Evolutionary conservation across 2,329 filamentous ascomycete genomes (phyloP).

Genomic region (Fusarium hainanense): DNA sequence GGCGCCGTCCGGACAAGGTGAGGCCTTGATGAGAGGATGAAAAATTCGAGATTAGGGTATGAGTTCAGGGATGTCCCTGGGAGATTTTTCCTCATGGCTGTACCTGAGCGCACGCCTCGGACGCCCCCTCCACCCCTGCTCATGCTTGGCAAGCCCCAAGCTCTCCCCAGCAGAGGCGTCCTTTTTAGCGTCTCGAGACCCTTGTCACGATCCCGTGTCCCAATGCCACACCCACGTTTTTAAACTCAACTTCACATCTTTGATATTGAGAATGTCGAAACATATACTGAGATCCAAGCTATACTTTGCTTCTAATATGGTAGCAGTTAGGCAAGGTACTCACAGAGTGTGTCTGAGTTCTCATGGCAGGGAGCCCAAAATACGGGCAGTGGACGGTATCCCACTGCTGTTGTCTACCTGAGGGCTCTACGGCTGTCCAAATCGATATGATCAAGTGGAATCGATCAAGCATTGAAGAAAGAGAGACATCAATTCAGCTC

Average conservation of each 20-base stretch:
- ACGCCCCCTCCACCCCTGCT: constrained; percentile 41
- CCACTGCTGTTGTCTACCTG: not conserved
- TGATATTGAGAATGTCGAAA: constrained; percentile 32
- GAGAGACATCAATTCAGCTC: constrained; percentile 25
- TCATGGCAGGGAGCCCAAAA: not conserved
- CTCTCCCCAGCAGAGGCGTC: constrained; percentile 41
- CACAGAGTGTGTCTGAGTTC: not conserved
- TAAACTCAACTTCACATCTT: constrained; percentile 46
- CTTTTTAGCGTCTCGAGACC: constrained; percentile 45
- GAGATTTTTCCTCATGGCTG: constrained; percentile 21
- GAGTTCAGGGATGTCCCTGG: constrained; percentile 43
- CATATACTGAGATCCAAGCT: constrained; percentile 8
- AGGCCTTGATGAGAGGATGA: constrained; percentile 40
- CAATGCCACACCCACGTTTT: constrained; percentile 47
- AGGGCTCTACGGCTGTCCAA: constrained; percentile 20
- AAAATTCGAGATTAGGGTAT: constrained; percentile 45
- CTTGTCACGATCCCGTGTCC: constrained; percentile 47
- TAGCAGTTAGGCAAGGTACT: not conserved
- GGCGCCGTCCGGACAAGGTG: constrained; percentile 43
- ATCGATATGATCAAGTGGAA: constrained; percentile 15
- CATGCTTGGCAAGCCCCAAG: constrained; percentile 38
- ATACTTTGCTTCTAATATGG: not conserved
- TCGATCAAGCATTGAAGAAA: constrained; percentile 24
- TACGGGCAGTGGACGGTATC: not conserved
- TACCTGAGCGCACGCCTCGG: constrained; percentile 27